Conservation (phyloP, 306 rosid genomes). For the Psophocarpus tetragonolobus region DNA sequence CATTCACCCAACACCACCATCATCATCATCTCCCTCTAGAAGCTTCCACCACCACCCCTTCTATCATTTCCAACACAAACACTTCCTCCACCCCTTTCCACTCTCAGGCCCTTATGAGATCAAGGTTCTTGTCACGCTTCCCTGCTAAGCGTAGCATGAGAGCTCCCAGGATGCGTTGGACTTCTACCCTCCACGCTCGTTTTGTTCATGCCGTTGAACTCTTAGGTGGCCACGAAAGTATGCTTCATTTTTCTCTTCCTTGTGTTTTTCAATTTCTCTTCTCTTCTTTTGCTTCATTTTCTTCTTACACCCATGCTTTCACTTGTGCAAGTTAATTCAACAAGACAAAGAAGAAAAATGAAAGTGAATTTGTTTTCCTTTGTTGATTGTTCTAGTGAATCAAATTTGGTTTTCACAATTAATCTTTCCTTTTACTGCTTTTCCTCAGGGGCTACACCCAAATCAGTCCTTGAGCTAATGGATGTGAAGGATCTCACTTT, state of each 20-base stretch:
- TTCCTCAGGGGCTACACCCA: slow-evolving; percentile 89
- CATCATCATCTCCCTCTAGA: slow-evolving; percentile 52
- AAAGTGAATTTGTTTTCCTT: slow-evolving; percentile 21
- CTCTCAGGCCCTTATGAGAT: slow-evolving; percentile 69
- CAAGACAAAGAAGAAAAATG: background rate
- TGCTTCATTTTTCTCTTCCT: slow-evolving; percentile 25
- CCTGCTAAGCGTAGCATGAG: slow-evolving; percentile 95
- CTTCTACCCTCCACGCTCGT: slow-evolving; percentile 93
- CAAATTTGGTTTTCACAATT: background rate
- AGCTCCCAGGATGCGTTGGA: slow-evolving; percentile 99
- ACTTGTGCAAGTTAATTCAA: slow-evolving; percentile 11
- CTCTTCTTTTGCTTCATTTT: slow-evolving; percentile 2
- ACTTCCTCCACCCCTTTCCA: slow-evolving; percentile 42
- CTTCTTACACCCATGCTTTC: slow-evolving; percentile 34
- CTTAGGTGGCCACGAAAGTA: slow-evolving; percentile 98
- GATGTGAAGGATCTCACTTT: slow-evolving; percentile 99
- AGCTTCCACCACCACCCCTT: slow-evolving; percentile 28
- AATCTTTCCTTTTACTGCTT: background rate
- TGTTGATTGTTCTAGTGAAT: background rate
- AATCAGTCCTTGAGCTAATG: slow-evolving; percentile 99
- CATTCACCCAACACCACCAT: slow-evolving; percentile 52
- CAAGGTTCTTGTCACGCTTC: slow-evolving; percentile 80
- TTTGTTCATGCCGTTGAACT: slow-evolving; percentile 98
- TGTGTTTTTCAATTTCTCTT: background rate
- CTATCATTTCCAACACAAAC: slow-evolving; percentile 29